These are phyloP conservation scores for Plasmodium cynomolgi DNA, from an alignment of 169 alveolate species.

Conservation along the genomic window DNA sequence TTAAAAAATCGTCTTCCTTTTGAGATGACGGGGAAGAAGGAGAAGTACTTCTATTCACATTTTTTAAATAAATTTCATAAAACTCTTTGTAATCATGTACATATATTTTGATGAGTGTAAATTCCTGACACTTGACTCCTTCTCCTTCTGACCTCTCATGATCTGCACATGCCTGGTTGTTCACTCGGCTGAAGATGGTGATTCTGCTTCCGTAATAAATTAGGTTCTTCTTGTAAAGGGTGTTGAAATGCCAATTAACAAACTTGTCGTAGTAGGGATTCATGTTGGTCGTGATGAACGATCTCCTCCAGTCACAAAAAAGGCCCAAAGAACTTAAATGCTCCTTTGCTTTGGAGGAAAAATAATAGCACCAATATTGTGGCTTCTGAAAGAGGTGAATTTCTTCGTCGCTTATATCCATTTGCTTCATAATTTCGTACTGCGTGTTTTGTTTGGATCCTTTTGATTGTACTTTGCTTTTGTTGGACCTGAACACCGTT, in stretches of 20 bases:
- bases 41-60: not conserved
- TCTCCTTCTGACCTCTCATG: conserved; percentile 94
- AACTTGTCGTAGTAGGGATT: conserved; percentile 97
- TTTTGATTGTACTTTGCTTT: conserved; percentile 90
- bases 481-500: conserved; percentile 84
- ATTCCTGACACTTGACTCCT: conserved; percentile 96
- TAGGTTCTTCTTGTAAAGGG: conserved; percentile 87
- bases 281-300: conserved; percentile 98
- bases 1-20: conserved; percentile 5
- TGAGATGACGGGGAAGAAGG: no score
- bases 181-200: conserved; percentile 92
- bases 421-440: conserved; percentile 91
- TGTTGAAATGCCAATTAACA: conserved; percentile 97
- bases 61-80: conserved; percentile 26
- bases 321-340: conserved; percentile 91
- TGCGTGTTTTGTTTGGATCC: conserved; percentile 89
- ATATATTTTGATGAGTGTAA: conserved; percentile 95
- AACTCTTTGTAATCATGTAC: conserved; percentile 81
- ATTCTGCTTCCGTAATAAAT: conserved; percentile 92
- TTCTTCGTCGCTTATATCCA: conserved; percentile 95
- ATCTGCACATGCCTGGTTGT: conserved; percentile 99
- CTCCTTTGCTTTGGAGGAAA: conserved; percentile 95
- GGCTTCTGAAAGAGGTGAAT: conserved; percentile 96
- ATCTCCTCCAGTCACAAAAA: conserved; percentile 97
- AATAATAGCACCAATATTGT: conserved; percentile 96